Base-by-base conservation (phyloP, 768 basidiomycete species). In the Chalciporus chontae region DNA sequence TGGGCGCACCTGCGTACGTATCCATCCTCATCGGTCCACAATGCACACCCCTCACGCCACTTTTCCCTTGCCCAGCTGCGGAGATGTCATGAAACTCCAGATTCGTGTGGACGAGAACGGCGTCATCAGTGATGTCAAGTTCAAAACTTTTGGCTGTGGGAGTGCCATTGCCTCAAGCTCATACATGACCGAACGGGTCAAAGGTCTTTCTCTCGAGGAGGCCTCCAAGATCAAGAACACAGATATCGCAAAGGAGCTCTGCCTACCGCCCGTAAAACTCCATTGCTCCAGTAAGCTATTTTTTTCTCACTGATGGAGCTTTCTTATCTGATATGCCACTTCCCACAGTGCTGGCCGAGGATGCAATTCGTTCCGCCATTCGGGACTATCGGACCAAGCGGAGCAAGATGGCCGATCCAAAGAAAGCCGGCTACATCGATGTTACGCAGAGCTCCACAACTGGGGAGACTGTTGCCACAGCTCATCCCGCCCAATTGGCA, bases 121-220 rank as follows among this genome's bases (percentile, higher is more conserved):
- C 31, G 80, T 97, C 70, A 99, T 99, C 64, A 89, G 87, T 42
- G 96, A 99, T 66, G 96, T 97, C 72, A 96, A 95, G 73, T 98
- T 98, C 79, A 99, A 98, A 77, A 98, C 96, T 0, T 98, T 99
- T 69, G 95, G 96, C 3, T 98, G 96, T 69, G 96, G 96, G 46
- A 94, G 92, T 56, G 94, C 94, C 59, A 99, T 99, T 52, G 96
- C 96, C 1, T 95, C 93, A 1, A 94, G 91, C 63, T 94, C 91
- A 7, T 99, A 95, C 68, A 94, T 98, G 90, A 99, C 96, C 15
- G 95, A 99, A 73, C 88, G 94, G 45, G 95, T 99, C 53, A 95
- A 85, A 72, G 96, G 96, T 21, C 78, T 98, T 53, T 85, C 87
- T 8, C 72, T 99, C 48, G 96, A 97, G 46, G 91, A 94, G 52